These are phyloP conservation scores for Penicillium verrucosum DNA, from an alignment of 2,329 filamentous ascomycete genomes.

Conservation along the genomic window DNA sequence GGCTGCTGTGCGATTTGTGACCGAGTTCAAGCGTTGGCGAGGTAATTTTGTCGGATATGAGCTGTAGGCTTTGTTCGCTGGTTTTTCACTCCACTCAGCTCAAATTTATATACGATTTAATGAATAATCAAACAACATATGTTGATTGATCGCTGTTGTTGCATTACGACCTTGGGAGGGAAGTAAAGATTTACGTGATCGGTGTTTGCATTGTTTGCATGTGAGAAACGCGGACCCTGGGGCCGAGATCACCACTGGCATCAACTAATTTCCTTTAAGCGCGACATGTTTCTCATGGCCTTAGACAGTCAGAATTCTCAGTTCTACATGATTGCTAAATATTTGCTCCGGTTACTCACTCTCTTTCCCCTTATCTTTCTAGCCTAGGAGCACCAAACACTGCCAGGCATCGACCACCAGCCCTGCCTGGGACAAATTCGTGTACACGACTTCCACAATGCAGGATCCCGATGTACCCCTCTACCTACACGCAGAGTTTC, in stretches of 20 bases:
- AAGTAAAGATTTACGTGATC: background rate
- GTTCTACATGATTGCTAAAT: background rate
- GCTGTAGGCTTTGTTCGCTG: background rate
- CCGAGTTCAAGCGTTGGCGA: constrained; percentile 61
- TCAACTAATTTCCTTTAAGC: background rate
- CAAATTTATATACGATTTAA: background rate
- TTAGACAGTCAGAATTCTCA: background rate
- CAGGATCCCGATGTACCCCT: constrained; percentile 20
- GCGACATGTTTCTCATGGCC: background rate
- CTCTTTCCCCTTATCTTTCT: background rate
- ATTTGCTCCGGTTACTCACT: background rate
- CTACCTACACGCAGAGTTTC: constrained; percentile 57
- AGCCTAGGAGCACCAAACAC: background rate
- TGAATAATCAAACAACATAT: background rate
- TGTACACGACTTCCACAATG: background rate
- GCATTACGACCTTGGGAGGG: background rate
- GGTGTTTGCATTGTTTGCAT: constrained; percentile 14
- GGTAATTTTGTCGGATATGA: constrained; percentile 46
- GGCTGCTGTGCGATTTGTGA: constrained; percentile 49
- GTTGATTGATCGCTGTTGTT: background rate
- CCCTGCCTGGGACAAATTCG: background rate
- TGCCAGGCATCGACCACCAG: background rate
- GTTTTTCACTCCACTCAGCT: background rate
- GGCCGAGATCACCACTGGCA: background rate
- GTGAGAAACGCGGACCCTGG: background rate